Evolutionary conservation across 1,284 basidiomycete genomes (phyloP).

Genomic region (Tetrapyrgos nigripes): DNA sequence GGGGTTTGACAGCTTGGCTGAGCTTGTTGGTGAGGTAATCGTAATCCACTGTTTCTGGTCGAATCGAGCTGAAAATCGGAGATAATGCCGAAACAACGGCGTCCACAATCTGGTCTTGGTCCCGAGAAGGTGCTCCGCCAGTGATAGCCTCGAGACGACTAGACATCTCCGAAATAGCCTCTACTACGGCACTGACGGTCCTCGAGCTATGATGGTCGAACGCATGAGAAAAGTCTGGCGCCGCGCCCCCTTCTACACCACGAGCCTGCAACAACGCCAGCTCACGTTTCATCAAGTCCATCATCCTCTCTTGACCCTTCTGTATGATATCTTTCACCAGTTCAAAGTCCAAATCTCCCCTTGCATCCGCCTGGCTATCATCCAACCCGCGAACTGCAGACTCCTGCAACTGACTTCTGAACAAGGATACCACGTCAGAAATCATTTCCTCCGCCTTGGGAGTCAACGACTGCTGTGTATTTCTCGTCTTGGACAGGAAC

Average conservation of each 20-base stretch:
- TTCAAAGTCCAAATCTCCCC: slow-evolving; percentile 79
- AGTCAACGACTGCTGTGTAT: slow-evolving; percentile 36
- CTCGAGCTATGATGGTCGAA: slow-evolving; percentile 64
- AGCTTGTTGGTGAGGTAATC: slow-evolving; percentile 75
- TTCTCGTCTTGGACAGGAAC: slow-evolving; percentile 21
- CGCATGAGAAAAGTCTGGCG: slow-evolving; percentile 41
- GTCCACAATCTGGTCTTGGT: slow-evolving; percentile 63
- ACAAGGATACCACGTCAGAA: slow-evolving; percentile 67
- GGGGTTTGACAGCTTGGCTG: slow-evolving; percentile 84
- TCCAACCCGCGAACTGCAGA: slow-evolving; percentile 63
- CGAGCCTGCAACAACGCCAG: slow-evolving; percentile 48
- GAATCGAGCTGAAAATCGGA: slow-evolving; percentile 66
- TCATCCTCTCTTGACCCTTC: slow-evolving; percentile 66
- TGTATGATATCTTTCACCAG: slow-evolving; percentile 74
- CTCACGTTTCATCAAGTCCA: slow-evolving; percentile 63
- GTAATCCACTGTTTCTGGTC: slow-evolving; percentile 74
- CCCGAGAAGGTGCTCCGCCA: slow-evolving; percentile 45
- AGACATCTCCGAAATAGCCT: slow-evolving; percentile 65
- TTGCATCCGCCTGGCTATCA: slow-evolving; percentile 72
- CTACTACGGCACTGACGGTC: slow-evolving; percentile 62
- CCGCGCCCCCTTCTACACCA: slow-evolving; percentile 15
- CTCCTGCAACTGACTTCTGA: slow-evolving; percentile 70
- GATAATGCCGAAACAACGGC: slow-evolving; percentile 63
- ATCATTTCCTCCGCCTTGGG: slow-evolving; percentile 64
- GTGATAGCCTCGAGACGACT: slow-evolving; percentile 63